Base-by-base conservation (phyloP, 2,329 filamentous ascomycete species). In the Fonsecaea nubica region DNA sequence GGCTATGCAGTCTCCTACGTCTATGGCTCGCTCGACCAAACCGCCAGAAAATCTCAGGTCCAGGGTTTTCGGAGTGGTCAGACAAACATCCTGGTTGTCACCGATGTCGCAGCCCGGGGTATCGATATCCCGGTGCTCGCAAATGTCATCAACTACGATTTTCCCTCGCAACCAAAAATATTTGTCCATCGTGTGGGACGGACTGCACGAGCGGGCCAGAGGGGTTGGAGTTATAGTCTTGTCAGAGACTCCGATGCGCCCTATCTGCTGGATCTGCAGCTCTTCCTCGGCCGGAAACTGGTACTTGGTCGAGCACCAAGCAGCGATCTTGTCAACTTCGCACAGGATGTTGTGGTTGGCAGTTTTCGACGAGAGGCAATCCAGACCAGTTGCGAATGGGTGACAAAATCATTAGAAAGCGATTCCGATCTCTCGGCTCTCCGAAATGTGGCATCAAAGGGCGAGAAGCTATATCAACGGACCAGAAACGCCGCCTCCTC, bases 81-180 rank as follows among this genome's bases (percentile, higher is more conserved):
- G 70, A 91, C 92, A 0, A 94, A 97, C 72, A 93, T 99, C 56
- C 81, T 99, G 8, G 93, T 99, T 2, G 94, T 98, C 53, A 99
- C 95, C 0, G 95, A 99, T 77, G 93, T 99, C 62, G 95, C 95
- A 13, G 95, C 95, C 25, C 87, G 95, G 83, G 94, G 95, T 87
- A 96, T 99, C 68, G 95, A 99, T 87, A 97, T 99, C 72, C 95
- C 95, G 0, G 87, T 97, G 55, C 85, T 99, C 40, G 93, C 92
- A 64, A 98, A 99, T 76, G 95, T 99, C 66, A 94, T 99, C 82
- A 98, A 99, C 82, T 99, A 96, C 79, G 94, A 98, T 76, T 99
- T 99, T 71, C 94, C 95, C 2, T 91, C 94, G 1, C 95, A 98
- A 75, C 92, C 95, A 21, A 99, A 99, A 80, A 89, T 99, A 50